phyloP scores from a whole-genome alignment of 305 asterid species.

The Fraxinus paxiana region DNA sequence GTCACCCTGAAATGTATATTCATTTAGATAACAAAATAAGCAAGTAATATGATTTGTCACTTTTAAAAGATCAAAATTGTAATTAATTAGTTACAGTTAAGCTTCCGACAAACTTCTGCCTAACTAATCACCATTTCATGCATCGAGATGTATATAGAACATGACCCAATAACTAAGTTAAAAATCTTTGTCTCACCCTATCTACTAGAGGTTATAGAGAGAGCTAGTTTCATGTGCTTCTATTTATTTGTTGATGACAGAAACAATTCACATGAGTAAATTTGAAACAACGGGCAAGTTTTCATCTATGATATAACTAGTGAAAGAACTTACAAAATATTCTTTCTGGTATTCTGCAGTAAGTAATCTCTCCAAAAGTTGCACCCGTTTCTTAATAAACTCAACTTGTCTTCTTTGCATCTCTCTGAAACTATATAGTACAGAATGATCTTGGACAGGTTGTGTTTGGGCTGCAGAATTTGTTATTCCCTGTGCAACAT shows the following conservation, averaged over 20 bases:
- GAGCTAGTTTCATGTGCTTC: not conserved
- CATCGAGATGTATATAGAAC: not conserved
- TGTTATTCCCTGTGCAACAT: conserved; percentile 48
- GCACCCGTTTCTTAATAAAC: conserved; percentile 85
- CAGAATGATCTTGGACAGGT: conserved; percentile 55
- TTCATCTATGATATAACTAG: conserved; percentile 10
- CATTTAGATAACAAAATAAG: conserved; percentile 17
- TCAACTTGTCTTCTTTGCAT: conserved; percentile 94
- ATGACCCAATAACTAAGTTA: not conserved
- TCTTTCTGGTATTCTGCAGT: conserved; percentile 65
- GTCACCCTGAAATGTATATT: conserved; percentile 53
- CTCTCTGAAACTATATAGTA: conserved; percentile 67
- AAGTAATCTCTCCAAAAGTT: conserved; percentile 83
- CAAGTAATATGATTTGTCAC: not conserved
- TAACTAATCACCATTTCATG: not conserved
- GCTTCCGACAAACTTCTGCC: conserved; percentile 7
- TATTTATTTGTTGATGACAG: not conserved
- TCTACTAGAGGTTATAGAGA: not conserved
- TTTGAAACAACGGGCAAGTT: not conserved
- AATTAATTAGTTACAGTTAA: conserved; percentile 5
- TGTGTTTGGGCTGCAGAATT: conserved; percentile 60
- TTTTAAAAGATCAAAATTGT: not conserved
- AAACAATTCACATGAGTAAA: not conserved
- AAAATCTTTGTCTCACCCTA: not conserved
- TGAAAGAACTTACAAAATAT: conserved; percentile 56